These are phyloP conservation scores for Geosmithia flava DNA, from an alignment of 2,329 filamentous ascomycete genomes.

Conservation along the genomic window DNA sequence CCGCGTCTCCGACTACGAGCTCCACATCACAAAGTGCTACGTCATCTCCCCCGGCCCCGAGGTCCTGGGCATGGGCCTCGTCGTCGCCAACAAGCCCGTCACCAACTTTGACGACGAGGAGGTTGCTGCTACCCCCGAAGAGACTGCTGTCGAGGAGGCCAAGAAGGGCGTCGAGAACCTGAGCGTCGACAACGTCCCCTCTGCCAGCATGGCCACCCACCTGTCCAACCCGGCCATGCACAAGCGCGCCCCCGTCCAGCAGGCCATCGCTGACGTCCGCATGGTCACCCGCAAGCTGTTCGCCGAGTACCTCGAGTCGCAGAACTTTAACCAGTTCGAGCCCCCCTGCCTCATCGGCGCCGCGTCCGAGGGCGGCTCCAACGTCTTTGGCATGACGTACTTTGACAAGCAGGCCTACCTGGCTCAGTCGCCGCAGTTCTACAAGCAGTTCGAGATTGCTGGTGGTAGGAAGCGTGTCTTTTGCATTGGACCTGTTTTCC, in stretches of 20 bases:
- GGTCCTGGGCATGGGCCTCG: slow-evolving; percentile 45
- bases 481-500: slow-evolving; percentile 70
- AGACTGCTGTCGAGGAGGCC: background rate
- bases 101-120: slow-evolving; percentile 48
- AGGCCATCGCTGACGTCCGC: slow-evolving; percentile 52
- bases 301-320: slow-evolving; percentile 62
- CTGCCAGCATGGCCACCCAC: slow-evolving; percentile 72
- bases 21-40: slow-evolving; percentile 81
- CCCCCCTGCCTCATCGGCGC: slow-evolving; percentile 82
- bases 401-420: slow-evolving; percentile 75
- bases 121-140: slow-evolving; percentile 12
- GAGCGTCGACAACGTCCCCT: slow-evolving; percentile 35
- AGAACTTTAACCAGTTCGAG: slow-evolving; percentile 73
- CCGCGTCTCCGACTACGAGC: slow-evolving; percentile 65
- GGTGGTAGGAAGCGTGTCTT: slow-evolving; percentile 67
- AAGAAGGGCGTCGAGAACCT: slow-evolving; percentile 23
- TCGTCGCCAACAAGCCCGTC: slow-evolving; percentile 39
- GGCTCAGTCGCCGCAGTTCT: slow-evolving; percentile 73
- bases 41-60: slow-evolving; percentile 53
- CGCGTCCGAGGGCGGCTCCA: slow-evolving; percentile 83
- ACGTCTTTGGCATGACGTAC: slow-evolving; percentile 84
- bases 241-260: slow-evolving; percentile 81
- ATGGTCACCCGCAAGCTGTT: slow-evolving; percentile 58
- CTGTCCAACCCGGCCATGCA: slow-evolving; percentile 90
- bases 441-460: slow-evolving; percentile 80